phyloP scores from a whole-genome alignment of 140 eudicot species.

The Flaveria floridana region DNA sequence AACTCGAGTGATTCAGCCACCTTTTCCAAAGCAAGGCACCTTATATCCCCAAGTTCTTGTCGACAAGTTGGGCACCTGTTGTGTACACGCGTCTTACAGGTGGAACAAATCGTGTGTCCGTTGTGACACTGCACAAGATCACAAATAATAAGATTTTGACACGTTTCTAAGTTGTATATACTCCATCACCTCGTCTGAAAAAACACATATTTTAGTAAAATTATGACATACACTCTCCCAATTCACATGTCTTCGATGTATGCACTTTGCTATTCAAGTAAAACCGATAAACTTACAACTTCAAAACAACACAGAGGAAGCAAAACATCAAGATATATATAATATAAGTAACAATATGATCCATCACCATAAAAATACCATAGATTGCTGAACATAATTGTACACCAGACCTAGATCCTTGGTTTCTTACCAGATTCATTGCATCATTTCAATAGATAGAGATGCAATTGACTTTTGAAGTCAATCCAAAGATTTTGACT shows the following conservation, averaged over 20 bases:
- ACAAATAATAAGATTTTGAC: background rate
- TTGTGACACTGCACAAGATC: constrained; percentile 71
- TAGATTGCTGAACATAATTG: background rate
- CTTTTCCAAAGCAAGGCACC: constrained; percentile 87
- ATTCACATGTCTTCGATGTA: background rate
- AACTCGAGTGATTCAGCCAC: constrained; percentile 91
- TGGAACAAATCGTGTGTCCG: constrained; percentile 90
- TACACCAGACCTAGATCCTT: background rate
- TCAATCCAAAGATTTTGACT: constrained; percentile 16
- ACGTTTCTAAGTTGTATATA: background rate
- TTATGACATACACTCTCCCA: background rate
- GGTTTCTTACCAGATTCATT: constrained; percentile 8
- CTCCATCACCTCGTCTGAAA: background rate
- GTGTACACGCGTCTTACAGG: constrained; percentile 78
- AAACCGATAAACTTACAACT: background rate
- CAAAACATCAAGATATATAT: background rate
- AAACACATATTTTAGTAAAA: background rate
- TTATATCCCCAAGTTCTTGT: constrained; percentile 89
- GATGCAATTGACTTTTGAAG: background rate
- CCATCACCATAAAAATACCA: background rate
- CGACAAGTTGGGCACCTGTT: constrained; percentile 91
- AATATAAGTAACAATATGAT: background rate
- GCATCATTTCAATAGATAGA: background rate
- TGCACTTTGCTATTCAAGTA: background rate
- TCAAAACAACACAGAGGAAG: background rate